Evolutionary conservation across 306 rosid genomes (phyloP).

Genomic region (Biancaea sappan): DNA sequence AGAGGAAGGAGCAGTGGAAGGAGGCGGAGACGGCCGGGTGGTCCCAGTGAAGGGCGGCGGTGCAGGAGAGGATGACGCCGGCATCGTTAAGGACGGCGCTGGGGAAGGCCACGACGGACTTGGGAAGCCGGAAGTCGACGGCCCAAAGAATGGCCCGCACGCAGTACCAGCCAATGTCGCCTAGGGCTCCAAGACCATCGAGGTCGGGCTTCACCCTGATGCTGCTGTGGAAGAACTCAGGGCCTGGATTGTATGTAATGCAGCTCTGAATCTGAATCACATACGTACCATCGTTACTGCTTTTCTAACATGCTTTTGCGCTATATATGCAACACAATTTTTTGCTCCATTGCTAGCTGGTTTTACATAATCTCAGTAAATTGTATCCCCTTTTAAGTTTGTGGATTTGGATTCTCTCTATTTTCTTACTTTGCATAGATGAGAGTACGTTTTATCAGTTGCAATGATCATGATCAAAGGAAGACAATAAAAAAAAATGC

Average conservation of each 20-base stretch:
- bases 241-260: not conserved
- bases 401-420: no score
- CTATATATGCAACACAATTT: no score
- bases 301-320: no score
- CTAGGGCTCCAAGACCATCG: slow-evolving; percentile 51
- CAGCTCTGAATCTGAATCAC: slow-evolving; percentile 48
- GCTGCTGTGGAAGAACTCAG: slow-evolving; percentile 33
- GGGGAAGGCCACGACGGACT: slow-evolving; percentile 38
- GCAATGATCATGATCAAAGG: no score
- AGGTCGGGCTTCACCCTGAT: slow-evolving; percentile 39
- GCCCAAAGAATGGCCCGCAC: slow-evolving; percentile 49
- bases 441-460: no score
- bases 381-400: no score
- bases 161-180: slow-evolving; percentile 54
- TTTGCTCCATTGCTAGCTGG: no score
- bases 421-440: no score
- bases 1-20: slow-evolving; percentile 4
- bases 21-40: not conserved
- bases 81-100: slow-evolving; percentile 31
- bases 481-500: no score
- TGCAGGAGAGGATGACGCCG: slow-evolving; percentile 47
- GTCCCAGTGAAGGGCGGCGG: slow-evolving; percentile 49
- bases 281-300: no score
- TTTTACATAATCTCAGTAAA: no score
- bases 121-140: slow-evolving; percentile 37